These are phyloP conservation scores for Carex myosuroides DNA, from an alignment of 176 grass and related monocot genomes.

Conservation along the genomic window DNA sequence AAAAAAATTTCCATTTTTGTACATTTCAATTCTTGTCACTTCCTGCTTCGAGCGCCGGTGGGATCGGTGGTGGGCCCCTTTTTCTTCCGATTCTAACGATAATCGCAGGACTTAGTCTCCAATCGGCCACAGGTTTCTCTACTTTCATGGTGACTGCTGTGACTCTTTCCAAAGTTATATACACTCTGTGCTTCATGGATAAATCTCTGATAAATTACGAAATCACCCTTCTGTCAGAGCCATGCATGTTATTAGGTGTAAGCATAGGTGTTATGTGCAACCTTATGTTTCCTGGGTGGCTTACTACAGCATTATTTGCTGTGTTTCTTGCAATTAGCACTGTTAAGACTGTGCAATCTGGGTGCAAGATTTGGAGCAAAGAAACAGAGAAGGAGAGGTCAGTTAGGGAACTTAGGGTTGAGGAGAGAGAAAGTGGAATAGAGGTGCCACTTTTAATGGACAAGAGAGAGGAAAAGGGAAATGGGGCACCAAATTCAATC, in stretches of 20 bases:
- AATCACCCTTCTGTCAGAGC: slow-evolving; percentile 63
- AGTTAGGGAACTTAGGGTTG: neutral
- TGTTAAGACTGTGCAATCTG: slow-evolving; percentile 53
- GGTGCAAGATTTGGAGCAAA: slow-evolving; percentile 48
- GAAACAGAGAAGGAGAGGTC: slow-evolving; percentile 32
- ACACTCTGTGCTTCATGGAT: slow-evolving; percentile 36
- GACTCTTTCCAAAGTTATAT: slow-evolving; percentile 58
- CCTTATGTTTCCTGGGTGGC: slow-evolving; percentile 81
- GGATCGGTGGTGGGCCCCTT: slow-evolving; percentile 59
- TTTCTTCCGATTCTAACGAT: slow-evolving; percentile 74
- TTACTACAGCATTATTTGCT: slow-evolving; percentile 58
- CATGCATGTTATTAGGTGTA: slow-evolving; percentile 69
- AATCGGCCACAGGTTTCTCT: slow-evolving; percentile 47
- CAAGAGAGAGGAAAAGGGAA: neutral
- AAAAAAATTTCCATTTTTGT: too few relatives aligned
- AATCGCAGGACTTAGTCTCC: slow-evolving; percentile 45
- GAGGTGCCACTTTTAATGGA: slow-evolving; percentile 33
- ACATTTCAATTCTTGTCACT: too few relatives aligned
- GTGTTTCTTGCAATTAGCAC: slow-evolving; percentile 60
- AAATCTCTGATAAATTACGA: slow-evolving; percentile 50
- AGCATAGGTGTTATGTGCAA: slow-evolving; percentile 74
- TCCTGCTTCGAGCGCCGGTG: slow-evolving; percentile 52
- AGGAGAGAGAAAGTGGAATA: neutral
- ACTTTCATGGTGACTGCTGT: slow-evolving; percentile 84
- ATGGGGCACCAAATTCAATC: neutral